phyloP scores from a whole-genome alignment of 208 protist species.

The Leptomonas seymouri region DNA sequence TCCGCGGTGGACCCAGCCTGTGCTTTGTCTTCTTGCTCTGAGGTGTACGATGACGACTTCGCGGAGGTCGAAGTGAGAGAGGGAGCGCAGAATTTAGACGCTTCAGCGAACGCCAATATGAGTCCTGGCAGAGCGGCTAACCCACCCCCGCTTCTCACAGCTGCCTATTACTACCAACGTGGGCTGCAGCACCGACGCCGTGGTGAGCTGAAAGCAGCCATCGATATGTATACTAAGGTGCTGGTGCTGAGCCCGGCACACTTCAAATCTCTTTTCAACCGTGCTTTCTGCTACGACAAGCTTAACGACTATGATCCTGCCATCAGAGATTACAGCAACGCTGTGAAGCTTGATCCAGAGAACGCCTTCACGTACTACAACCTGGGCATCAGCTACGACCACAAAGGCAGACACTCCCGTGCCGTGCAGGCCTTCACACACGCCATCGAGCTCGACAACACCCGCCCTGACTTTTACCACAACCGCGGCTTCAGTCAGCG shows the following conservation, averaged over 20 bases:
- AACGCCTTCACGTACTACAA: slow-evolving; percentile 93
- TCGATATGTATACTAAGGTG: slow-evolving; percentile 83
- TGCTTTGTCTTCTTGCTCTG: slow-evolving; percentile 9
- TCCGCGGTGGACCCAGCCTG: slow-evolving; percentile 29
- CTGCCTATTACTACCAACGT: slow-evolving; percentile 70
- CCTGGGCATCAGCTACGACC: slow-evolving; percentile 85
- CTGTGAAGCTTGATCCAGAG: slow-evolving; percentile 63
- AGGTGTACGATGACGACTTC: slow-evolving; percentile 9
- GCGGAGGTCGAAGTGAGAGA: slow-evolving; percentile 1
- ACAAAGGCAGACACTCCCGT: slow-evolving; percentile 46
- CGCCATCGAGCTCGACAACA: slow-evolving; percentile 70
- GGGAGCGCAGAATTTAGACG: background rate
- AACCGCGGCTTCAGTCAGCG: slow-evolving; percentile 81
- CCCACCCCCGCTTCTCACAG: slow-evolving; percentile 5
- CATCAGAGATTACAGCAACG: slow-evolving; percentile 77
- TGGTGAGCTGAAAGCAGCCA: slow-evolving; percentile 75
- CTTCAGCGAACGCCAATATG: background rate
- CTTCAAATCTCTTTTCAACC: slow-evolving; percentile 92
- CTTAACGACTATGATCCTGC: slow-evolving; percentile 61
- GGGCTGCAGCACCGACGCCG: slow-evolving; percentile 63
- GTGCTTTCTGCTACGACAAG: slow-evolving; percentile 83
- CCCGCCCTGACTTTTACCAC: slow-evolving; percentile 79
- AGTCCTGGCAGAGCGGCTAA: background rate
- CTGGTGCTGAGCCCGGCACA: slow-evolving; percentile 71
- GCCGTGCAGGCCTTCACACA: slow-evolving; percentile 70